Evolutionary conservation across 2,329 filamentous ascomycete species (phyloP).

Genomic region (Phyllosticta capitalensis): DNA sequence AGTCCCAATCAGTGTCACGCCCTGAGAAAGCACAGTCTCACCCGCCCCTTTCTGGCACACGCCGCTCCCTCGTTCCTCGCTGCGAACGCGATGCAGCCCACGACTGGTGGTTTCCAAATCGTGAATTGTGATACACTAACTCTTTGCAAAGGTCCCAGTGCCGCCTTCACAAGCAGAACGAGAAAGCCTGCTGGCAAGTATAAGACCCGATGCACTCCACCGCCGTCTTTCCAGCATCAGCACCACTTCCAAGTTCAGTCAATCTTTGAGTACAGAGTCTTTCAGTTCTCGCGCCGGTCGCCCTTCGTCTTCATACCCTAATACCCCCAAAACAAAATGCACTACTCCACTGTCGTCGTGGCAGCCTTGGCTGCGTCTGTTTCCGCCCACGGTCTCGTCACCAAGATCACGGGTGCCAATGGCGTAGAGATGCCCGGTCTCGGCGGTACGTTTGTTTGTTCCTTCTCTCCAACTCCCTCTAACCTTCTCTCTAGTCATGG

Average conservation of each 20-base stretch:
- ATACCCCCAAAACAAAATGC: conserved; percentile 30
- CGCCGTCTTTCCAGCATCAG: background rate
- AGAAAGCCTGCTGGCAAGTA: background rate
- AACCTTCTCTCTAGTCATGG: conserved; percentile 37
- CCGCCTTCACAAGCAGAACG: background rate
- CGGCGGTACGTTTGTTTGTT: conserved; percentile 31
- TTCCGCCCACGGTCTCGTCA: conserved; percentile 51
- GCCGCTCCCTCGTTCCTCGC: background rate
- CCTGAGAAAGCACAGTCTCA: background rate
- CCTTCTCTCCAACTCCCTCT: conserved; percentile 4
- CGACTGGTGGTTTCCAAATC: background rate
- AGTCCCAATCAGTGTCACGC: background rate
- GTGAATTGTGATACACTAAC: background rate
- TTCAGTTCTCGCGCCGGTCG: conserved; percentile 7
- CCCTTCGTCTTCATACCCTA: background rate
- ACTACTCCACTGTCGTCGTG: conserved; percentile 38
- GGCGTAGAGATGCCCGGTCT: conserved; percentile 55
- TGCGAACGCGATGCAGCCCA: background rate
- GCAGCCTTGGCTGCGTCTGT: conserved; percentile 39
- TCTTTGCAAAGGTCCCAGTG: background rate
- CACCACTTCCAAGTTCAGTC: background rate
- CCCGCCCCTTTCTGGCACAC: background rate
- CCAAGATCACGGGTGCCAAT: conserved; percentile 49
- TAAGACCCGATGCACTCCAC: background rate
- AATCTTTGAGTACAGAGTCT: background rate